Percentiles rank a stretch among this genome's conserved stretches.
Evolutionary conservation across 306 rosid species (phyloP).

Genomic region (Abrus pulchellus): DNA sequence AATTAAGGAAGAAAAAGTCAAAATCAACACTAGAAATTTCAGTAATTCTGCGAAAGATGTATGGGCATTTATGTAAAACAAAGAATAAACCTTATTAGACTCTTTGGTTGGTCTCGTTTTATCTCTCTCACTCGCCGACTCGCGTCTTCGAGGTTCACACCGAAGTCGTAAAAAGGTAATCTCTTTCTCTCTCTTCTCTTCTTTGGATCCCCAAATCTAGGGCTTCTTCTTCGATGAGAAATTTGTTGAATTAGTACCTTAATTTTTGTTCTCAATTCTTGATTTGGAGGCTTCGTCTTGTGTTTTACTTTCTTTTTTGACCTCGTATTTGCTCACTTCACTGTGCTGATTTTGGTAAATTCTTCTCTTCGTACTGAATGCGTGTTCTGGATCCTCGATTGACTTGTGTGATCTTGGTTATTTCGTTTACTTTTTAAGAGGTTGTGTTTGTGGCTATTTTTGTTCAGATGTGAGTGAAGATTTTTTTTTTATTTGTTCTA

Average conservation of each 20-base stretch:
- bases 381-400: constrained; percentile 49
- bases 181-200: constrained; percentile 33
- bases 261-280: constrained; percentile 27
- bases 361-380: constrained; percentile 14
- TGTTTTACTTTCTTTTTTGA: constrained; percentile 8
- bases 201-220: constrained; percentile 87
- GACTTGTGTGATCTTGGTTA: not conserved
- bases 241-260: constrained; percentile 24
- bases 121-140: constrained; percentile 31
- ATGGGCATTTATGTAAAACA: constrained; percentile 50
- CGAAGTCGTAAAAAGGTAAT: constrained; percentile 60
- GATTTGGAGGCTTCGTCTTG: constrained; percentile 6
- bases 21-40: constrained; percentile 46
- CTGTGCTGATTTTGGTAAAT: constrained; percentile 21
- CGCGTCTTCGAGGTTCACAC: constrained; percentile 64
- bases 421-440: constrained; percentile 39
- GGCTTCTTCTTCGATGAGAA: constrained; percentile 52
- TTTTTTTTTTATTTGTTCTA: constrained; percentile 1
- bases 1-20: not conserved
- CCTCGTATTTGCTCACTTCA: constrained; percentile 25
- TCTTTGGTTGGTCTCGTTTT: not conserved
- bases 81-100: not conserved
- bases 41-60: constrained; percentile 16
- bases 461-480: not conserved
- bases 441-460: constrained; percentile 18